phyloP scores from a whole-genome alignment of 192 early-diverging fungal genomes.

The Martensiomyces pterosporus region DNA sequence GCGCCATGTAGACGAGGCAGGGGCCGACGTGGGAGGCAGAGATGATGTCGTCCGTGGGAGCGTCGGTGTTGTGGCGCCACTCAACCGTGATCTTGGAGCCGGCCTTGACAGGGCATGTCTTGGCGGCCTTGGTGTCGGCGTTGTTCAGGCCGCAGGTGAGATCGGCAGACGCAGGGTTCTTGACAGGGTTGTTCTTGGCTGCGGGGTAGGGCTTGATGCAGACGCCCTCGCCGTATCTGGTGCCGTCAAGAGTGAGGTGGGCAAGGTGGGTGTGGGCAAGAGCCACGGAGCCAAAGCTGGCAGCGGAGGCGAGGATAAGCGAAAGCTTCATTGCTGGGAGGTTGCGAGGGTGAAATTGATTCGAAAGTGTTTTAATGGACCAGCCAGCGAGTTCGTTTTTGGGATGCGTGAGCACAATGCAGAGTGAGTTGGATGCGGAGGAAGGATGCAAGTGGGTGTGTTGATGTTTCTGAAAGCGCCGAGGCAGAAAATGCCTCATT shows the following conservation, averaged over 20 bases:
- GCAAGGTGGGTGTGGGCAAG: not conserved
- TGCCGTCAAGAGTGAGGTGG: not conserved
- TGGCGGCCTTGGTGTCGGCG: not conserved
- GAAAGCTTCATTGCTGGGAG: not conserved
- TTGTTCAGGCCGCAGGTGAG: not conserved
- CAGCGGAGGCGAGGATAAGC: not conserved
- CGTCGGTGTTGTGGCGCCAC: not conserved
- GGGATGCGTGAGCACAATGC: too few species aligned
- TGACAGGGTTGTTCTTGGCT: not conserved
- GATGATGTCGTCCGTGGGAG: not conserved
- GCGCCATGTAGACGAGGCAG: slow-evolving; percentile 3
- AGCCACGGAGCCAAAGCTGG: not conserved
- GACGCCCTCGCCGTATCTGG: not conserved
- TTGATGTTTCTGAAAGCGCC: too few species aligned
- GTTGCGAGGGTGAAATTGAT: too few species aligned
- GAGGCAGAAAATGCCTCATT: too few species aligned
- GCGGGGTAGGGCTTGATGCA: not conserved
- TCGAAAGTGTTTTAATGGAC: too few species aligned
- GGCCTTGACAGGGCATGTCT: not conserved
- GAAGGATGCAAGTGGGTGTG: too few species aligned
- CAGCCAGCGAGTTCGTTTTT: too few species aligned
- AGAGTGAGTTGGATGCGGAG: too few species aligned
- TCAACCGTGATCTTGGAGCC: not conserved
- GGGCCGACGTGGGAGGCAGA: not conserved
- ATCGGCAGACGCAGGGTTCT: not conserved